Base-by-base conservation (phyloP, 768 basidiomycete genomes). In the Tylopilus balloui region DNA sequence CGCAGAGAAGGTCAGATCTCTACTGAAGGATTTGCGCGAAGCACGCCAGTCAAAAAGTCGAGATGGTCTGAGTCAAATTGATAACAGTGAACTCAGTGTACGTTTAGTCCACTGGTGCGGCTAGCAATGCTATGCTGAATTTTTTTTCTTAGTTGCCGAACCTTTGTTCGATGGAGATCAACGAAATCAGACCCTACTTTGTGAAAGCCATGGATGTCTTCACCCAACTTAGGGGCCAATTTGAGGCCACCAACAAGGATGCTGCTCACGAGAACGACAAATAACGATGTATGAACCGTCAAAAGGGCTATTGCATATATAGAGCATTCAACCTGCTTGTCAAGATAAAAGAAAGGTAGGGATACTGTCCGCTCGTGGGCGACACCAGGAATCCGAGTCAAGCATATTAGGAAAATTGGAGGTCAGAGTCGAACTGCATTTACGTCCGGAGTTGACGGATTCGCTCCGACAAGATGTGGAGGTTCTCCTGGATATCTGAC, bases 11-110 rank as follows among this genome's bases (percentile, higher is more conserved):
- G 72, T 98, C 19, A 80, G 90, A 6, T 84, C 84, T 6, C 69
- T 98, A 2, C 77, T 98, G 17, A 94, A 98, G 66, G 93, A 96
- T 63, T 74, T 98, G n/a, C 86, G 94, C 12, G 94, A 98, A 72
- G 91, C 90, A 12, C 79, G 96, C 32, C 95, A 97, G 65, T 88
- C 93, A 8, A 99, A 99, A 64, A 86, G 88, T 69, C 73, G 94
- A 52, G 81, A 88, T 47, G 93, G 93, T 75, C 71, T 98, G 2
- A 75, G 78, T 51, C 80, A 79, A 51, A 74, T 96, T 24, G 88
- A 93, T 65, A 79, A 89, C 61, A 86, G 81, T 55, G 87, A 89
- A 64, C 76, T 92, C 23, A 83, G 81, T 68, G 91, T 90, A 65
- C 35, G 83, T 69, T n/a, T n/a, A 34, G 41, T 43, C 41, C 27